Conservation (phyloP, 495 filamentous ascomycete genomes). For the Tuber brumale region DNA sequence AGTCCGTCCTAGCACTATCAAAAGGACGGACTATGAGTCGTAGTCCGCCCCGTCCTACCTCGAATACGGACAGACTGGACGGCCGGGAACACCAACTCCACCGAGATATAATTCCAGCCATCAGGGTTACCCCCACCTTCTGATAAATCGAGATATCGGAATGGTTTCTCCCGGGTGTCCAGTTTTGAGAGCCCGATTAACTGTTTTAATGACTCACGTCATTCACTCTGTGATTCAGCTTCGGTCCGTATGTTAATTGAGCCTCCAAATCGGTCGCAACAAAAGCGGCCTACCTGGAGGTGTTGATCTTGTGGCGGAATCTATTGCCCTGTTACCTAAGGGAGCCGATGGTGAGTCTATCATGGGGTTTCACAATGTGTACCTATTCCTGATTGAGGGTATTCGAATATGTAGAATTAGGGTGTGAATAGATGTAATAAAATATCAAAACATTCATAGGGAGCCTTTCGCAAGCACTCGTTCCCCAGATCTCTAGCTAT, state of each 20-base stretch:
- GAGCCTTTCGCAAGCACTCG: too few relatives aligned
- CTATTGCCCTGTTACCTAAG: background rate
- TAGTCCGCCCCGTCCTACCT: too few relatives aligned
- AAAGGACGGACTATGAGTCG: too few relatives aligned
- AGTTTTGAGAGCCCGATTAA: background rate
- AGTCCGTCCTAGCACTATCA: too few relatives aligned
- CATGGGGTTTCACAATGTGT: background rate
- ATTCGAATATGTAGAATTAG: too few relatives aligned
- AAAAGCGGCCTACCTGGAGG: background rate
- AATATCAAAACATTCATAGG: too few relatives aligned
- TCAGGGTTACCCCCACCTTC: background rate
- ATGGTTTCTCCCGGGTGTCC: background rate
- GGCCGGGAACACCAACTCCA: too few relatives aligned
- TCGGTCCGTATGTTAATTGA: background rate
- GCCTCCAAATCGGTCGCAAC: background rate
- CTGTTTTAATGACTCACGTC: too few relatives aligned
- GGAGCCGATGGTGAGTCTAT: background rate
- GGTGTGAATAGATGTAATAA: too few relatives aligned
- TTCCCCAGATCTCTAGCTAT: too few relatives aligned
- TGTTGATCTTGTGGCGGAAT: background rate
- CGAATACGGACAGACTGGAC: too few relatives aligned
- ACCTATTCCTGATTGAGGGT: too few relatives aligned
- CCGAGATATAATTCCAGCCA: background rate
- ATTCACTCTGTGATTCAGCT: background rate
- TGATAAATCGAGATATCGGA: conserved; percentile 1